phyloP scores from a whole-genome alignment of 257 asterid genomes.

The Verbena officinalis region DNA sequence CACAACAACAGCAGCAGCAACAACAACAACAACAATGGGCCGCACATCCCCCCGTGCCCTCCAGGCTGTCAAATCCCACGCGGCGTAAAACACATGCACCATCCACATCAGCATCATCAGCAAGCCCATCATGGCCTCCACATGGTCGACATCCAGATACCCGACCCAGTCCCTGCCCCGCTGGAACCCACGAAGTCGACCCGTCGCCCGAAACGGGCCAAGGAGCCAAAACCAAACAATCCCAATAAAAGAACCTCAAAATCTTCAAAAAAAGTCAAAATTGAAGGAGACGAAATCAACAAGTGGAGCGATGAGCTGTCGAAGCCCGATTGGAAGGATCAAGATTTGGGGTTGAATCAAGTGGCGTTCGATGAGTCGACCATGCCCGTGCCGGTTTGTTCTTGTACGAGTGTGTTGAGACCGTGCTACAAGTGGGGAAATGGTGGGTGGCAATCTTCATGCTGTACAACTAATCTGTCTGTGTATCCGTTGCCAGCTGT shows the following conservation, averaged over 20 bases:
- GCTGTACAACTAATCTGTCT: conserved; percentile 85
- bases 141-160: conserved; percentile 48
- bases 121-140: conserved; percentile 57
- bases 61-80: conserved; percentile 76
- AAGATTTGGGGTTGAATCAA: conserved; percentile 86
- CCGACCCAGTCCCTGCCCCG: conserved; percentile 45
- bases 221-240: conserved; percentile 53
- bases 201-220: conserved; percentile 62
- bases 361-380: conserved; percentile 88
- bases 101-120: too few species aligned
- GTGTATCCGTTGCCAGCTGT: conserved; percentile 92
- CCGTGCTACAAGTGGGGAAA: conserved; percentile 99
- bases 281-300: conserved; percentile 57
- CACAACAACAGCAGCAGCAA: conserved; percentile 51
- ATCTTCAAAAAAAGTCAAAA: conserved; percentile 59
- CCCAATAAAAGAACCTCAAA: conserved; percentile 46
- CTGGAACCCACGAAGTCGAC: conserved; percentile 61
- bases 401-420: conserved; percentile 85
- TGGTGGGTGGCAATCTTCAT: conserved; percentile 99
- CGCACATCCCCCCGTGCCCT: conserved; percentile 65
- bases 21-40: conserved; percentile 44
- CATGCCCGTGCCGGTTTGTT: conserved; percentile 94
- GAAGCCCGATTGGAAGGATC: conserved; percentile 89
- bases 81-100: conserved; percentile 78
- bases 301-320: conserved; percentile 17